Evolutionary conservation across 164 flowering plant species (phyloP), one percentile per base, ranked within the genome.

Genomic region (Dillenia suffruticosa): DNA sequence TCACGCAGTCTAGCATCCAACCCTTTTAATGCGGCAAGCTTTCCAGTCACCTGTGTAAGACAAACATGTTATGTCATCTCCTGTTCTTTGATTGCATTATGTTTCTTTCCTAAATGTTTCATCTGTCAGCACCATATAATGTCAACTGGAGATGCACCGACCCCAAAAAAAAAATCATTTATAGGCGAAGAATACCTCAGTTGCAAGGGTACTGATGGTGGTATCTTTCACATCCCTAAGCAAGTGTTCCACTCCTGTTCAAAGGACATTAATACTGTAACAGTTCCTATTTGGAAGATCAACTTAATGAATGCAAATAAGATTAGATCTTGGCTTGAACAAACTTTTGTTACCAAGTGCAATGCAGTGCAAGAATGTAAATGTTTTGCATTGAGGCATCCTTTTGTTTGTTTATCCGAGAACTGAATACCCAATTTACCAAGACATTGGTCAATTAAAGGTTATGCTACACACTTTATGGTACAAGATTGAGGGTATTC

Each of bases 201-300:
- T 94, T 61, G 99, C 97, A 50, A 94, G 89, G 11, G 99, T 91
- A 73, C 96, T 94, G 46, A 91, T 83, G 22, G 97, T 94, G 59
- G 99, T 94, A 68, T 94, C 97, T 73, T 94, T 91, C 67, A 94
- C 99, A 81, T 94, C 99, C 63, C 99, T 84, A 12, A 94, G 89
- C 79, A 94, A 80, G 77, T 94, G 99, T 69, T 94, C 99, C 72
- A 94, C 99, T 53, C 99, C 99, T 94, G 70, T 57, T 19, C 54
- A 59, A 69, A 10, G 14, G 14, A 46, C 44, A 63, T 3, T 12
- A 8, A 44, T 9, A 46, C 12, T 11, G 7, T 1, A 12, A 45
- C 26, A 44, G 51, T 11, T 43, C 26, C 43, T 45, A 19, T 11
- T 48, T n/a, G 26, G 43, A 48, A 10, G 10, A 40, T 50, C 9